These are phyloP conservation scores for Annulohypoxylon stygium DNA, from an alignment of 495 filamentous ascomycete genomes.

Conservation along the genomic window DNA sequence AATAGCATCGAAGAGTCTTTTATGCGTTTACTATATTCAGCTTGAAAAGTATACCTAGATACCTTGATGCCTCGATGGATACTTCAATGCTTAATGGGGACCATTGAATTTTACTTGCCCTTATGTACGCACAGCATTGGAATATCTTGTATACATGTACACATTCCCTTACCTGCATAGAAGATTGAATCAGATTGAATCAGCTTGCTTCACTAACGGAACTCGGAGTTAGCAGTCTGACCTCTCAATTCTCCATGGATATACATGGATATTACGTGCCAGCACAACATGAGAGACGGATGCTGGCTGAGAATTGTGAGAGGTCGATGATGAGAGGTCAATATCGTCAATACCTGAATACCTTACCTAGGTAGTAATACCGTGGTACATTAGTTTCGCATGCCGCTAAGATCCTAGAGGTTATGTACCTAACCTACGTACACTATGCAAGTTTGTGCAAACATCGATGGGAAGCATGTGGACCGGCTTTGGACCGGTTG, in stretches of 20 bases:
- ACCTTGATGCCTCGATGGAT: neutral
- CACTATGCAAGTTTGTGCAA: constrained; percentile 46
- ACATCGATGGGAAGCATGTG: constrained; percentile 27
- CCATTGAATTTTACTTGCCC: no score
- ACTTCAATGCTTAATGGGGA: neutral
- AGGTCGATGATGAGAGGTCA: neutral
- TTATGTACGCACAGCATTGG: neutral
- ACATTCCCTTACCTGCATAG: constrained; percentile 26
- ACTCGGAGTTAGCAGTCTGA: constrained; percentile 38
- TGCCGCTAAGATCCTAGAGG: constrained; percentile 5
- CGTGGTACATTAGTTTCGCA: constrained; percentile 35
- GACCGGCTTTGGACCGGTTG: constrained; percentile 24
- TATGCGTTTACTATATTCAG: neutral
- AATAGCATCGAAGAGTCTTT: neutral
- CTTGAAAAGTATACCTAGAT: neutral
- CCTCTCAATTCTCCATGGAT: neutral
- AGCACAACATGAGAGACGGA: constrained; percentile 1
- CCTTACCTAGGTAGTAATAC: neutral
- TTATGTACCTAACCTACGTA: constrained; percentile 40
- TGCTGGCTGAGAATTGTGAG: neutral
- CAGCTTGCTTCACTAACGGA: constrained; percentile 1
- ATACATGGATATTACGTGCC: neutral
- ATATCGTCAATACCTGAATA: constrained; percentile 26
- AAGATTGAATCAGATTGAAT: constrained; percentile 2
- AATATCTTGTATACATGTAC: neutral